phyloP scores from a whole-genome alignment of 1,284 basidiomycete species.

The Melampsora larici-populina region DNA sequence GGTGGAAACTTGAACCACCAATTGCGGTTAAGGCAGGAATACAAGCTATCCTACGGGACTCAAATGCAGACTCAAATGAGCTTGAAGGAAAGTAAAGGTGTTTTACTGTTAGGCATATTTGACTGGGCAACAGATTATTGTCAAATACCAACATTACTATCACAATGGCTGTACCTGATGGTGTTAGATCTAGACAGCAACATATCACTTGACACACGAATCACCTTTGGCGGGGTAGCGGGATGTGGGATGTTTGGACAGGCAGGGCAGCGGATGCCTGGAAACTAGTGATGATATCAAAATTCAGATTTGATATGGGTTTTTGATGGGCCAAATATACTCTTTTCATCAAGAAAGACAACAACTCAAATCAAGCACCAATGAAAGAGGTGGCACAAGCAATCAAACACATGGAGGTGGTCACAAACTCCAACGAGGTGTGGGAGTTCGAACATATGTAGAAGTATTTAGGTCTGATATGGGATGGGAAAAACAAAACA shows the following conservation, averaged over 20 bases:
- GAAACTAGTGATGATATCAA: background rate
- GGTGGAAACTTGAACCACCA: no score
- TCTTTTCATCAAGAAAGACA: background rate
- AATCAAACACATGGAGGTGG: background rate
- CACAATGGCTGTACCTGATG: background rate
- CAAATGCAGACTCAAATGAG: no score
- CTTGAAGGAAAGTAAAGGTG: background rate
- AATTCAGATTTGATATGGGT: background rate
- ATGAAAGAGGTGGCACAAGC: background rate
- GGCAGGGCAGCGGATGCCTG: background rate
- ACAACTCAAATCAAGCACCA: background rate
- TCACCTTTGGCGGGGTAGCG: background rate
- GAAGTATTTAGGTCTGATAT: background rate
- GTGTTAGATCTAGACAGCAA: background rate
- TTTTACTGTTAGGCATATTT: background rate
- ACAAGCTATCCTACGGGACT: no score
- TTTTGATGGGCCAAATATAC: conserved; percentile 13
- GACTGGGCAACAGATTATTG: conserved; percentile 11
- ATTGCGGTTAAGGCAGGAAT: no score
- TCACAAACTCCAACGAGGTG: background rate
- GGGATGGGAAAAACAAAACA: background rate
- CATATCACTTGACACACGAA: background rate
- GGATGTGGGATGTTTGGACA: conserved; percentile 13
- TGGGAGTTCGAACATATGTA: background rate
- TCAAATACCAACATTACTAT: background rate